Percentiles rank a stretch among this genome's conserved stretches.
phyloP scores from a whole-genome alignment of 2,329 filamentous ascomycete genomes.

The Aspergillus sp. region DNA sequence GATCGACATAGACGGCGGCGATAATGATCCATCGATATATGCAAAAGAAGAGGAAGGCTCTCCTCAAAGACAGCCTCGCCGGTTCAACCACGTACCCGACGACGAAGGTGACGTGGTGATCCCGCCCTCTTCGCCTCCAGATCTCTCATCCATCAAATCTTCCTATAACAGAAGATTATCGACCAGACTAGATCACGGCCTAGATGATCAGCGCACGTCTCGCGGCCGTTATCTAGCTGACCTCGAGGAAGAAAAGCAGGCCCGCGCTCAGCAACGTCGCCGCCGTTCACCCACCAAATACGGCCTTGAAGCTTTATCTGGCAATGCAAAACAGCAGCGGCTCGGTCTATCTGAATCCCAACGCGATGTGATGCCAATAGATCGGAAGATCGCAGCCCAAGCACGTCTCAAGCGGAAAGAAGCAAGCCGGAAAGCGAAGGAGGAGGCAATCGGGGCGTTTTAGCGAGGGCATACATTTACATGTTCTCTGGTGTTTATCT shows the following conservation, averaged over 20 bases:
- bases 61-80: constrained; percentile 10
- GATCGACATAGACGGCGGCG: constrained; percentile 14
- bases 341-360: constrained; percentile 16
- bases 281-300: constrained; percentile 21
- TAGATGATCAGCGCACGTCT: constrained; percentile 17
- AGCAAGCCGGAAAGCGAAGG: constrained; percentile 17
- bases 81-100: constrained; percentile 4
- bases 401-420: constrained; percentile 28
- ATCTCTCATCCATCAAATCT: constrained; percentile 18
- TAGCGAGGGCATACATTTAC: too few species aligned
- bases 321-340: constrained; percentile 6
- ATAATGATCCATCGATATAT: constrained; percentile 20
- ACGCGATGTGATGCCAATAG: constrained; percentile 22
- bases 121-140: constrained; percentile 28
- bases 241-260: constrained; percentile 15
- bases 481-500: too few species aligned
- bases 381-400: constrained; percentile 28
- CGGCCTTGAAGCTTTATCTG: constrained; percentile 23
- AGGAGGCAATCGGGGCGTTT: constrained; percentile 9
- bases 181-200: constrained; percentile 15
- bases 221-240: constrained; percentile 15
- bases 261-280: constrained; percentile 5
- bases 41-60: constrained; percentile 16
- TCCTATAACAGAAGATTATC: constrained; percentile 6
- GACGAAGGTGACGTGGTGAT: constrained; percentile 9